Evolutionary conservation across 352 stramenopile species (phyloP).

Genomic region (Blastocystis sp.): DNA sequence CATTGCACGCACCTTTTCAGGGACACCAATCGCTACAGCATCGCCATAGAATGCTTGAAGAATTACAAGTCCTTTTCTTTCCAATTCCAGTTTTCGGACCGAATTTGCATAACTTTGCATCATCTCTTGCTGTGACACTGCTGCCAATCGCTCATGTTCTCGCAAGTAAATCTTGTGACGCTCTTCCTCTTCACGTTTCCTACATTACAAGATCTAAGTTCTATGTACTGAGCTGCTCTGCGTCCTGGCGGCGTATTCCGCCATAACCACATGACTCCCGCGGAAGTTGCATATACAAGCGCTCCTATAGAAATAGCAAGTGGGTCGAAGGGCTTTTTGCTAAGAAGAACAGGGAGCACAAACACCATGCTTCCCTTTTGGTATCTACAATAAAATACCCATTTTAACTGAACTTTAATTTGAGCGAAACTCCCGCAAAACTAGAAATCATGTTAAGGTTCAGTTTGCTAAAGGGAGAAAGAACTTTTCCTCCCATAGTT

Average conservation of each 20-base stretch:
- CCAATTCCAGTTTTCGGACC: neutral
- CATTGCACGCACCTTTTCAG: neutral
- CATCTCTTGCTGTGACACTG: slow-evolving; percentile 23
- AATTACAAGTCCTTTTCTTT: slow-evolving; percentile 13
- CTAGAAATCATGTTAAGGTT: neutral
- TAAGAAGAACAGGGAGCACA: neutral
- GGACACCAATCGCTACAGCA: neutral
- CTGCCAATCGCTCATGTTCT: neutral
- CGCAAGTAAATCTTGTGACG: neutral
- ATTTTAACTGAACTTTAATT: neutral
- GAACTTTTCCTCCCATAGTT: neutral
- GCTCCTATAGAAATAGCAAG: neutral
- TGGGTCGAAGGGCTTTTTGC: neutral
- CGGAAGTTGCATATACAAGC: neutral
- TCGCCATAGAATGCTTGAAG: neutral
- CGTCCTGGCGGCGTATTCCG: neutral
- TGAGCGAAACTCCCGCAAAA: neutral
- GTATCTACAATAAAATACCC: neutral
- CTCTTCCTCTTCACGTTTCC: neutral
- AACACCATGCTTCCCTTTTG: slow-evolving; percentile 22
- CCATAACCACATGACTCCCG: neutral
- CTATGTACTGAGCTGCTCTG: neutral
- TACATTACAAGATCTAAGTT: neutral
- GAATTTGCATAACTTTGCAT: neutral
- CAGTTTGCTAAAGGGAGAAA: neutral